Evolutionary conservation across 2,329 filamentous ascomycete species (phyloP).

Genomic region (Emericellopsis atlantica): DNA sequence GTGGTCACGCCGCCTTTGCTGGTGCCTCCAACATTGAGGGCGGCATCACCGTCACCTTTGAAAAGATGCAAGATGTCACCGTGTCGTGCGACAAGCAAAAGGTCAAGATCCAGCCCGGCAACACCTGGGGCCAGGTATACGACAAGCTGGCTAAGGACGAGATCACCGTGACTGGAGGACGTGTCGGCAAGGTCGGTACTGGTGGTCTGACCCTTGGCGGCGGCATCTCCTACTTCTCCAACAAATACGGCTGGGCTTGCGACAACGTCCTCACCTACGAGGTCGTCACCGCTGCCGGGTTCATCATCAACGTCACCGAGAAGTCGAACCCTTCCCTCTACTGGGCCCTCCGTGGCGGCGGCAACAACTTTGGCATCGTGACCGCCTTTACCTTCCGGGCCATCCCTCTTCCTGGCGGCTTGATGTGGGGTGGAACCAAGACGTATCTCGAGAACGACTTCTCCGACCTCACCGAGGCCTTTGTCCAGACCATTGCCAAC

Average conservation of each 20-base stretch:
- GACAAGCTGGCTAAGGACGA: constrained; percentile 15
- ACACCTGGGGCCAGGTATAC: constrained; percentile 25
- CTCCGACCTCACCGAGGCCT: constrained; percentile 14
- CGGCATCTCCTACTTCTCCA: constrained; percentile 34
- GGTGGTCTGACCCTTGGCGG: constrained; percentile 31
- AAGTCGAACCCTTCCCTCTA: constrained; percentile 36
- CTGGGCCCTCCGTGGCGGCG: constrained; percentile 43
- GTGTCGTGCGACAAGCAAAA: constrained; percentile 15
- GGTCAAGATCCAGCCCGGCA: constrained; percentile 22
- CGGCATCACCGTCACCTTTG: constrained; percentile 22
- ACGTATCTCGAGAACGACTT: constrained; percentile 16
- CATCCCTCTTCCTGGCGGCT: constrained; percentile 10
- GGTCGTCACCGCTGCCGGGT: constrained; percentile 30
- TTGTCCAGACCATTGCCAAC: constrained; percentile 15
- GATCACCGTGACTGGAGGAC: constrained; percentile 23
- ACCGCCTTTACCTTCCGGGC: constrained; percentile 31
- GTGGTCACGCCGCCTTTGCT: constrained; percentile 29
- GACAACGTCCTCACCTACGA: constrained; percentile 19
- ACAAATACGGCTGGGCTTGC: constrained; percentile 26
- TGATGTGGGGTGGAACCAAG: constrained; percentile 19
- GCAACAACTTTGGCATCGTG: constrained; percentile 45
- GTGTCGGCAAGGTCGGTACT: constrained; percentile 26
- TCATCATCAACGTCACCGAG: constrained; percentile 25
- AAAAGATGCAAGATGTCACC: constrained; percentile 17
- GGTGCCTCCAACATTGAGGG: constrained; percentile 21